Evolutionary conservation across 345 rosid species (phyloP), one percentile per base, ranked within the genome.

Genomic region (Trapa bicornis): DNA sequence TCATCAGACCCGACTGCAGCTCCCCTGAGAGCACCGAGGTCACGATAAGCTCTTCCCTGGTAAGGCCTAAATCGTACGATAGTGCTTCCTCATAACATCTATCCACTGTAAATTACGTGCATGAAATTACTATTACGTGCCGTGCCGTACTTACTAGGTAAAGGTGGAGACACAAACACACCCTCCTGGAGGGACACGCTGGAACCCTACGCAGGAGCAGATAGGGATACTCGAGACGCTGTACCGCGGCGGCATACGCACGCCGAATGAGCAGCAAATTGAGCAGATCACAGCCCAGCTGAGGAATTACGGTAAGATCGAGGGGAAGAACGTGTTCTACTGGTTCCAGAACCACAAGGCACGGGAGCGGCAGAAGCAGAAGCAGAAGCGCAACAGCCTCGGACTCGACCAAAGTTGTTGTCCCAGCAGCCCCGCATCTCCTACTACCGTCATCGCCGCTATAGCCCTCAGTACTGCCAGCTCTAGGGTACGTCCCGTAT

Each of bases 271-370:
- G 3, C 95, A 87, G 66, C 97, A 94, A 71, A 94, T 94, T 42
- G 96, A 94, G 64, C 89, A 91, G 71, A 91, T 94, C 83, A 94
- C 96, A 0, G 82, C 71, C 1, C 96, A 89, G 68, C 81, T 94
- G 33, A 76, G 93, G 33, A 84, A 87, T 76, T 87, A 82, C 52
- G 99, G 97, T 12, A 91, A 94, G 83, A 91, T 94, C 48, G 96
- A 94, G 83, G 99, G 99, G 11, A 94, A 94, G 66, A 94, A 94
- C 71, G 97, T 94, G 39, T 94, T 94, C 68, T 94, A 94, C 74
- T 94, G 99, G 99, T 94, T 94, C 75, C 99, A 94, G 60, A 94
- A 94, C 81, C 96, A 87, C 82, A 94, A 94, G 86, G 99, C 99
- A 2, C 92, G 97, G 3, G 99, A 91, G 85, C 84, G 97, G 68